phyloP scores from a whole-genome alignment of 139 green algal genomes.

The Chlamydomonas asymmetrica region DNA sequence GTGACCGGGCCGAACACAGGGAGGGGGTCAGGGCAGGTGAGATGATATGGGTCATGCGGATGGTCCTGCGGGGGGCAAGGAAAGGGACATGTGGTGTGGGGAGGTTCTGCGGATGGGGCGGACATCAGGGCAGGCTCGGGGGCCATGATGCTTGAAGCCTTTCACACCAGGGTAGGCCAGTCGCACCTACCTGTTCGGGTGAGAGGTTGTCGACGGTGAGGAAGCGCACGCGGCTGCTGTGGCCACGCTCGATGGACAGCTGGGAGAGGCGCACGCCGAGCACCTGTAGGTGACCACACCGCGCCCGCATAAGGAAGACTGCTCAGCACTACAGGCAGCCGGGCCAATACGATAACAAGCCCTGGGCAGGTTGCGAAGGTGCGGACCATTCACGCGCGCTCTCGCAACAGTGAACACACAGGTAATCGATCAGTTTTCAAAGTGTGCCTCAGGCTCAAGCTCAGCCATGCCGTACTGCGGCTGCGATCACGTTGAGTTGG shows the following conservation, averaged over 20 bases:
- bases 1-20: too few species aligned
- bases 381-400: background rate
- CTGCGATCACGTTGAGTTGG: background rate
- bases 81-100: too few species aligned
- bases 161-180: too few species aligned
- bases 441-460: background rate
- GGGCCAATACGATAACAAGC: background rate
- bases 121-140: too few species aligned
- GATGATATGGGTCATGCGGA: too few species aligned
- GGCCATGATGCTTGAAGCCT: too few species aligned
- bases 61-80: too few species aligned
- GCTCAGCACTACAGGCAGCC: background rate
- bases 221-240: slow-evolving; percentile 34
- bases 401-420: background rate
- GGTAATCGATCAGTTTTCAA: background rate
- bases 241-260: slow-evolving; percentile 26
- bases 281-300: background rate
- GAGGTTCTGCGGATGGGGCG: too few species aligned
- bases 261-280: slow-evolving; percentile 38
- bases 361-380: background rate
- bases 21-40: too few species aligned
- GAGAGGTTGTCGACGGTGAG: slow-evolving; percentile 33
- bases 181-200: slow-evolving; percentile 23
- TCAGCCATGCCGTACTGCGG: background rate
- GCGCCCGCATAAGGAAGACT: background rate